phyloP scores from a whole-genome alignment of 2,329 filamentous ascomycete species.

The Neocatenulostroma microsporum region DNA sequence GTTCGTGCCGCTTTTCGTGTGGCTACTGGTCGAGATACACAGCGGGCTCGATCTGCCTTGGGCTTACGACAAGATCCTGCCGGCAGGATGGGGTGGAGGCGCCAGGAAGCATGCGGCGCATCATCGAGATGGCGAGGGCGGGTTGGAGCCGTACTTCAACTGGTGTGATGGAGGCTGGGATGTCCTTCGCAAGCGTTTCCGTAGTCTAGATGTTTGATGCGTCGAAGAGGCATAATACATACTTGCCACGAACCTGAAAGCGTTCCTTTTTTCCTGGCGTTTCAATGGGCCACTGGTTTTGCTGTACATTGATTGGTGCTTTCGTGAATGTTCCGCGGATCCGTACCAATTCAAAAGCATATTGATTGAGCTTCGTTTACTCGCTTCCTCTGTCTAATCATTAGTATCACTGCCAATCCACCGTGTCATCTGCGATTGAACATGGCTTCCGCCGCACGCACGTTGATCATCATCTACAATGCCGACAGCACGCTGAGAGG shows the following conservation, averaged over 20 bases:
- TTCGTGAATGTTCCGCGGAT: too few relatives aligned
- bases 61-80: constrained; percentile 24
- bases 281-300: too few relatives aligned
- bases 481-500: constrained; percentile 18
- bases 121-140: constrained; percentile 14
- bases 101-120: constrained; percentile 21
- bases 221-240: too few relatives aligned
- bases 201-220: too few relatives aligned
- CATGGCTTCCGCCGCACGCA: neutral
- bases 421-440: neutral
- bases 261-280: too few relatives aligned
- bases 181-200: too few relatives aligned
- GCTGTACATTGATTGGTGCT: too few relatives aligned
- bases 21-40: constrained; percentile 24
- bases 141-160: constrained; percentile 21
- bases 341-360: too few relatives aligned
- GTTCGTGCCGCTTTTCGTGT: constrained; percentile 25
- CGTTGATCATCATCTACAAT: constrained; percentile 22
- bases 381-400: too few relatives aligned
- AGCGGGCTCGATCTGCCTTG: constrained; percentile 21
- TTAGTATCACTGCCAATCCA: neutral
- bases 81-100: constrained; percentile 20
- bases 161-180: constrained; percentile 20
- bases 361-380: too few relatives aligned
- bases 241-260: too few relatives aligned